Evolutionary conservation across 805 yeast genomes (phyloP).

Genomic region (Candida boleticola): DNA sequence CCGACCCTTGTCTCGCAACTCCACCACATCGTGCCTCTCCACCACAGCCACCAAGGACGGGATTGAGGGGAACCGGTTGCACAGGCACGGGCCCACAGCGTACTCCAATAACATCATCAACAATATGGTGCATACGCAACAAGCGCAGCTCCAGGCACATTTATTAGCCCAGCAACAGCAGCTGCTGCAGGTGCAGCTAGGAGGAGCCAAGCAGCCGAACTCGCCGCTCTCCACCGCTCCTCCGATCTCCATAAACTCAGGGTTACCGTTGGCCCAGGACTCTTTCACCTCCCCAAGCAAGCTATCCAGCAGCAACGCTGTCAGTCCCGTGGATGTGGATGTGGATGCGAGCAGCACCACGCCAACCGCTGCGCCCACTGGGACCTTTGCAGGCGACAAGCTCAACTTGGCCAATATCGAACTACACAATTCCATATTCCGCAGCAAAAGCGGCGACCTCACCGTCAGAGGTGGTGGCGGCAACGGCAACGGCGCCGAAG

Average conservation of each 20-base stretch:
- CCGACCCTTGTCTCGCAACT: conserved; percentile 58
- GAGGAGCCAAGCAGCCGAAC: conserved; percentile 7
- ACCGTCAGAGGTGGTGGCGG: neutral
- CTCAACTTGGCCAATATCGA: conserved; percentile 5
- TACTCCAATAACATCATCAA: conserved; percentile 32
- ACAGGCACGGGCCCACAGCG: conserved; percentile 40
- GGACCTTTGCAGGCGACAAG: conserved; percentile 4
- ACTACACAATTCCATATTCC: conserved; percentile 4
- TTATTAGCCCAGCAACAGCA: conserved; percentile 4
- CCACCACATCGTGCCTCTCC: conserved; percentile 66
- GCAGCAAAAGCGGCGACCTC: too few relatives aligned
- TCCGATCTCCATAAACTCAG: neutral
- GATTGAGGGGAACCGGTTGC: conserved; percentile 59
- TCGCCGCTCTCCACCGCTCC: neutral
- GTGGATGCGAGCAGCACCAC: neutral
- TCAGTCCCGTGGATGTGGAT: neutral
- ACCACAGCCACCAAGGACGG: conserved; percentile 77
- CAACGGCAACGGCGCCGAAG: neutral
- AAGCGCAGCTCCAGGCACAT: conserved; percentile 1
- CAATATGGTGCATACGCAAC: conserved; percentile 20
- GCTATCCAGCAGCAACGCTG: neutral
- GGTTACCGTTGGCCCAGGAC: neutral
- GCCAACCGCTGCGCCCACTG: conserved; percentile 4
- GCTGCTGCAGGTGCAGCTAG: neutral
- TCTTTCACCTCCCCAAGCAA: neutral